phyloP scores from a whole-genome alignment of 176 grass and related monocot species.

The Ampelocalamus luodianensis region DNA sequence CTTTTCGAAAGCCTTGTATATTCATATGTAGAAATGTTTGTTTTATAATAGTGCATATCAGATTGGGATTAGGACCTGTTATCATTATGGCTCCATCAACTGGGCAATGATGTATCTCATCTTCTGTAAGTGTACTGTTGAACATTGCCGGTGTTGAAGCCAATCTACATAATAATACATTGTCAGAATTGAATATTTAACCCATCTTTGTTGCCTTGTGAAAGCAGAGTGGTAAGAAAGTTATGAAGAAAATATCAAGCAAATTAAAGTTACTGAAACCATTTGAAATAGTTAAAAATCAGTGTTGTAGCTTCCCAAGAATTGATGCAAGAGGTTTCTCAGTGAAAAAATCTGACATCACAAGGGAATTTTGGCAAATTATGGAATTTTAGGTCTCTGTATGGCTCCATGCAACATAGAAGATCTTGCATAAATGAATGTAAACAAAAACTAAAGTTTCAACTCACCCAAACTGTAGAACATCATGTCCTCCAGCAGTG shows the following conservation, averaged over 20 bases:
- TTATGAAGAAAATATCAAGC: constrained; percentile 1
- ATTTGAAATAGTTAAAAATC: constrained; percentile 7
- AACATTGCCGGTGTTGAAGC: constrained; percentile 99
- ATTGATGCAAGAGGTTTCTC: not conserved
- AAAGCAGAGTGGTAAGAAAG: not conserved
- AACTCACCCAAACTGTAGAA: constrained; percentile 96
- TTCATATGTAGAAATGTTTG: constrained; percentile 21
- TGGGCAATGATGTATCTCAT: constrained; percentile 67
- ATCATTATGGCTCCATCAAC: constrained; percentile 98
- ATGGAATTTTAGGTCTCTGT: not conserved
- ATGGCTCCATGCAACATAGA: not conserved
- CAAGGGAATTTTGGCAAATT: not conserved
- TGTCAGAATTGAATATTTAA: constrained; percentile 17
- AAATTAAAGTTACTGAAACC: constrained; percentile 22
- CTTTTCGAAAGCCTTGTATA: not conserved
- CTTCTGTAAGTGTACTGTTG: constrained; percentile 92
- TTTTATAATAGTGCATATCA: constrained; percentile 26
- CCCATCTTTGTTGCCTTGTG: not conserved
- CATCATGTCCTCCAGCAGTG: constrained; percentile 66
- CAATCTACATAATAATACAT: constrained; percentile 66
- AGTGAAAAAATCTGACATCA: not conserved
- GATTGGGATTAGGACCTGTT: constrained; percentile 66
- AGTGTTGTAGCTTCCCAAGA: not conserved
- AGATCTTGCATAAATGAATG: constrained; percentile 24
- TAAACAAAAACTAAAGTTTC: constrained; percentile 28